These are phyloP conservation scores for Haplosporangium gracile DNA, from an alignment of 192 early-diverging fungal genomes.

Conservation along the genomic window DNA sequence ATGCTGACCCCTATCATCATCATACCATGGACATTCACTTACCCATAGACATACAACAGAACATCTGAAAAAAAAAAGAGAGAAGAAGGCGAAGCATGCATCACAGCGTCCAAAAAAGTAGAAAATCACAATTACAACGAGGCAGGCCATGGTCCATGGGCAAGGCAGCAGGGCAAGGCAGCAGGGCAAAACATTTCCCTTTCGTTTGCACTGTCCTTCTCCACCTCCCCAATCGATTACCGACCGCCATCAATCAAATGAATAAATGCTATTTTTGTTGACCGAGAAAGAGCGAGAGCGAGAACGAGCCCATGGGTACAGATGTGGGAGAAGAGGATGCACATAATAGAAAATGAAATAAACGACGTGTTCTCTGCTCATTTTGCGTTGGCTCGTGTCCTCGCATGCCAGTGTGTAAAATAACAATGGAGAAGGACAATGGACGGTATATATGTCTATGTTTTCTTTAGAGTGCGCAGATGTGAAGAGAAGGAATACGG, in stretches of 20 bases:
- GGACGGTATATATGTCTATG: too few species aligned
- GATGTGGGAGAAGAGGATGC: too few species aligned
- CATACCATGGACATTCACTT: not conserved
- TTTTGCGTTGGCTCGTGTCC: too few species aligned
- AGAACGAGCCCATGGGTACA: too few species aligned
- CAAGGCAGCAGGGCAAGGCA: not conserved
- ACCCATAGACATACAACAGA: not conserved
- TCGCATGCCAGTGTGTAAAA: too few species aligned
- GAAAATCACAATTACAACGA: not conserved
- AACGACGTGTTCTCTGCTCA: too few species aligned
- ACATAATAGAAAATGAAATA: too few species aligned
- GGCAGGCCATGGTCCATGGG: not conserved
- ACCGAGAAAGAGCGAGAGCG: not conserved
- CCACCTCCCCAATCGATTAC: too few species aligned
- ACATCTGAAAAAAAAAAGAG: not conserved
- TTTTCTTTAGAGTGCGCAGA: too few species aligned
- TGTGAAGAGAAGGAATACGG: too few species aligned
- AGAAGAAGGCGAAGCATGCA: not conserved
- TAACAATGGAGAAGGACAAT: too few species aligned
- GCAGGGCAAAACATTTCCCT: not conserved
- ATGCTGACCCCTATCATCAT: not conserved
- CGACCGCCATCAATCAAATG: not conserved
- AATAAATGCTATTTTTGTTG: constrained; percentile 4
- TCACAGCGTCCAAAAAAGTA: not conserved
- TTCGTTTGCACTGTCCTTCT: not conserved